Percentiles rank a stretch among this genome's conserved stretches.
Conservation (phyloP, 2,329 filamentous ascomycete genomes). For the Tolypocladium cylindrosporum region DNA sequence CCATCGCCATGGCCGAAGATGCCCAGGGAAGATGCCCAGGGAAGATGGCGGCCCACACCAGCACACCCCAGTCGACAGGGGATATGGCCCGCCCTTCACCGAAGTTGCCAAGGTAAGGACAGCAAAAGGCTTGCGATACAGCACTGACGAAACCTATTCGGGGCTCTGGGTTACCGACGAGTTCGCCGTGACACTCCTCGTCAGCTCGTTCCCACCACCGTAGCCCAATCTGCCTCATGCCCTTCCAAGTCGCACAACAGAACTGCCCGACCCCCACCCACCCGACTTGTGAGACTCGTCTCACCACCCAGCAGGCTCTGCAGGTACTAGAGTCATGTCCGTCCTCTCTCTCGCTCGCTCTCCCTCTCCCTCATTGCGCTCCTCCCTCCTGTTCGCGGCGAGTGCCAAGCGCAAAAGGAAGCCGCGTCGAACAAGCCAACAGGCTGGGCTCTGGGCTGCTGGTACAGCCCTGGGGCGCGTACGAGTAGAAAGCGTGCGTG, state of each 20-base stretch:
- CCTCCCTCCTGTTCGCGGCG: not conserved
- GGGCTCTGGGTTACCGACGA: not conserved
- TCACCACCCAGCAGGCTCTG: not conserved
- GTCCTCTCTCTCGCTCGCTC: not conserved
- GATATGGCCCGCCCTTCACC: not conserved
- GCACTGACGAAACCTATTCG: not conserved
- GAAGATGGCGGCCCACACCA: not conserved
- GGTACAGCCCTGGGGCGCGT: not conserved
- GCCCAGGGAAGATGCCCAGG: not conserved
- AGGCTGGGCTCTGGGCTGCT: not conserved
- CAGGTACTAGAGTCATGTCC: not conserved
- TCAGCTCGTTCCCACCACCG: not conserved
- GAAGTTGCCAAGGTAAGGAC: not conserved
- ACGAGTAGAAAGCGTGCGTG: not conserved
- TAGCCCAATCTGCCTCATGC: not conserved
- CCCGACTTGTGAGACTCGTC: not conserved
- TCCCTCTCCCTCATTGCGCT: not conserved
- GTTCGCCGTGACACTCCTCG: not conserved
- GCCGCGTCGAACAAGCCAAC: not conserved
- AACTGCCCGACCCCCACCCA: not conserved
- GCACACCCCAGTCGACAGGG: not conserved
- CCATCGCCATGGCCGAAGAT: not conserved
- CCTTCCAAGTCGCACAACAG: not conserved
- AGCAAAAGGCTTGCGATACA: not conserved
- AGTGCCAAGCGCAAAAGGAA: not conserved